phyloP scores from a whole-genome alignment of 495 filamentous ascomycete species.

The Trichoderma reesei region DNA sequence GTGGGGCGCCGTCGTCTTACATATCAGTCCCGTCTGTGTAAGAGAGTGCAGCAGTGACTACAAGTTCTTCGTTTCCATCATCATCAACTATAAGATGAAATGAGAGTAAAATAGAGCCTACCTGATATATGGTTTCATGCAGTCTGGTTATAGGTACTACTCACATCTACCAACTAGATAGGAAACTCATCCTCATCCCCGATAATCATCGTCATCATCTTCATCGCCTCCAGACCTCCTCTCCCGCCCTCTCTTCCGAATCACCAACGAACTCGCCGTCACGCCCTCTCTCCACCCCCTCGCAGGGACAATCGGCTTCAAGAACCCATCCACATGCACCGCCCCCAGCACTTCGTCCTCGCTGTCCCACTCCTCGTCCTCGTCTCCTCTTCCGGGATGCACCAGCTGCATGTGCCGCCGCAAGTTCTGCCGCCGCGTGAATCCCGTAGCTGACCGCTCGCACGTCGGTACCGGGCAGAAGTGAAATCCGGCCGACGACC shows the following conservation, averaged over 20 bases:
- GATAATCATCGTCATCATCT: not conserved
- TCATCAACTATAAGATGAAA: too few species aligned
- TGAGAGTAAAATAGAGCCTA: too few species aligned
- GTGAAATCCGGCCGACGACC: not conserved
- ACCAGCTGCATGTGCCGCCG: conserved; percentile 26
- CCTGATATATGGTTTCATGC: too few species aligned
- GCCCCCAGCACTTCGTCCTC: conserved; percentile 43
- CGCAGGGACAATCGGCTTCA: conserved; percentile 25
- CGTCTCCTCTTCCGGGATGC: conserved; percentile 22
- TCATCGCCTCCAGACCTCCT: conserved; percentile 12
- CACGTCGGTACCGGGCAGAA: conserved; percentile 17
- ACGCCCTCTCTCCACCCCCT: conserved; percentile 4
- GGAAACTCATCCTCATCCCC: too few species aligned
- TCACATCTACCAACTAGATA: too few species aligned
- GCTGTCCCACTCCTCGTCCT: conserved; percentile 25
- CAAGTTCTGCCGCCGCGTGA: conserved; percentile 21
- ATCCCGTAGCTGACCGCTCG: conserved; percentile 18
- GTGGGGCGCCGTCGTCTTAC: too few species aligned
- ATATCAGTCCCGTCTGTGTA: too few species aligned
- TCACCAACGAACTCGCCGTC: conserved; percentile 9
- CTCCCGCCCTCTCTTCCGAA: conserved; percentile 17
- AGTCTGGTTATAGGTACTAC: too few species aligned
- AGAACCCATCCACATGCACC: conserved; percentile 44
- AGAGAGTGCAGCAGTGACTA: too few species aligned
- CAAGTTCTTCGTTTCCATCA: too few species aligned